Evolutionary conservation across 2,329 filamentous ascomycete species (phyloP), one percentile per base, ranked within the genome.

Genomic region (Exutisphaerella laricina): DNA sequence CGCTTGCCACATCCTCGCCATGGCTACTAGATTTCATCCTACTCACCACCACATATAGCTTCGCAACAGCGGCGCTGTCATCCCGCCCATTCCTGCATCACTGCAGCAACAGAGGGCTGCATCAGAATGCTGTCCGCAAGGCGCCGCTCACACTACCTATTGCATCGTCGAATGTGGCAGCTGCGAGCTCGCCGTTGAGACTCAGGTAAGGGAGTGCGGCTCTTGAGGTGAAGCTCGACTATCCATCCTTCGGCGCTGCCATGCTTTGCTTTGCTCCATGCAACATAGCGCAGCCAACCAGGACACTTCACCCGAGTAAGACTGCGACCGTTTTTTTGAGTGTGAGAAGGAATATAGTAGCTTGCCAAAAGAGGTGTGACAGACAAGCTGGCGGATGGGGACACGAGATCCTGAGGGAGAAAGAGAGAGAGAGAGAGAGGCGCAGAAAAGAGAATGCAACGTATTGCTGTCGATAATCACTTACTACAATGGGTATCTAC

Each of bases 261-360:
- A n/a, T n/a, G n/a, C n/a, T 23, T n/a, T 48, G 45, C 18, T 45
- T 48, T 12, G 41, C 33, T 2, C 37, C 45, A 10, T 45, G 45
- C 18, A 41, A 37, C 5, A 30, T 18, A n/a, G 18, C 41, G 12
- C 22, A 28, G 14, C 44, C 41, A 3, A 28, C 39, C n/a, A n/a
- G n/a, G n/a, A n/a, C n/a, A n/a, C n/a, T n/a, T 4, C 34, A 43
- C 29, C 26, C 21, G 12, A 20, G 9, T 7, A 23, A 35, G 33
- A 35, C 33, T 4, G 46, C 30, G 10, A 41, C 46, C 17, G 18
- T 43, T 2, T 38, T 23, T 34, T n/a, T n/a, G 44, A 32, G 18
- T 51, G 38, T 28, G 37, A 20, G 70, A 75, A 1, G 17, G 9
- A 4, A n/a, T 23, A 14, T 5, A 35, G 33, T 14, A n/a, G 18